These are phyloP conservation scores for Dispira parvispora DNA, from an alignment of 192 early-diverging fungal species.

Conservation along the genomic window DNA sequence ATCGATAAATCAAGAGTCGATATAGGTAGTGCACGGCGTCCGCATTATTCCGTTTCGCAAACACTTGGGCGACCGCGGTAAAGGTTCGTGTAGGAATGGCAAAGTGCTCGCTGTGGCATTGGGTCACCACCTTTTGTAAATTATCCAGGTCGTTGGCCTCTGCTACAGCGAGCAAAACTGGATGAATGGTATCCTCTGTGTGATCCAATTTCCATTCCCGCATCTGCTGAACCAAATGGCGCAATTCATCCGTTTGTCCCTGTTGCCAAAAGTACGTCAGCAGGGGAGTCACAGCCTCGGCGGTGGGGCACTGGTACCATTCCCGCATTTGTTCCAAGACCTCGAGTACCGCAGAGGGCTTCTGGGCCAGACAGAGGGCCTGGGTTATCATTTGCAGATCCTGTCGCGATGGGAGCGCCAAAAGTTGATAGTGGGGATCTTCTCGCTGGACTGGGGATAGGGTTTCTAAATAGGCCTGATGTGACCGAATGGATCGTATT, in stretches of 20 bases:
- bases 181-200: background rate
- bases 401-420: background rate
- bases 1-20: background rate
- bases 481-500: background rate
- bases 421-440: background rate
- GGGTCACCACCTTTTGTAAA: background rate
- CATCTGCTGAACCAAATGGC: background rate
- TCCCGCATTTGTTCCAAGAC: background rate
- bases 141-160: background rate
- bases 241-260: background rate
- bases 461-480: background rate
- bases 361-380: background rate
- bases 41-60: background rate
- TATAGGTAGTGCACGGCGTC: conserved; percentile 1
- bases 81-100: background rate
- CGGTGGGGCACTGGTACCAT: background rate
- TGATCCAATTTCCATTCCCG: background rate
- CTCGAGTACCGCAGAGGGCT: background rate
- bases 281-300: background rate
- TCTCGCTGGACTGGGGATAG: background rate
- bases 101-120: background rate
- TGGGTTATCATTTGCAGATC: background rate
- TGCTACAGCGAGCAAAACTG: background rate
- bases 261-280: background rate
- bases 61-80: background rate